Base-by-base conservation (phyloP, 441 rosid species). In the Rhodomyrtus psidioides region DNA sequence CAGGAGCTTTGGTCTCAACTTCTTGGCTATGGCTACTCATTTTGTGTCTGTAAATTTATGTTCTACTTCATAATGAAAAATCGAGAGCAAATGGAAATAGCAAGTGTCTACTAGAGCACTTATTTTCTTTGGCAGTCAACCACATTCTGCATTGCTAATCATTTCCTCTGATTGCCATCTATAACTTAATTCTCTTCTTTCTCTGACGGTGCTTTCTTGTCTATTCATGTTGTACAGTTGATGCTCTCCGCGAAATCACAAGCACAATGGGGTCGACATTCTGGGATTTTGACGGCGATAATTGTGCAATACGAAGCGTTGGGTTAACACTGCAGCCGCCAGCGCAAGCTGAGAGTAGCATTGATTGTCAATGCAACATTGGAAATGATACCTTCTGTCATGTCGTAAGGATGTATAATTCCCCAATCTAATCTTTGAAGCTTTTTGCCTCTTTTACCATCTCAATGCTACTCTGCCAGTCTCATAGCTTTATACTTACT, bases 281-380 rank as follows among this genome's bases (percentile, higher is more conserved):
- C 89, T 94, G 96, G 96, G 84, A 91, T 89, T 95, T 94, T 84
- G 88, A 93, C 92, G 92, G 92, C 65, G 93, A 91, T 51, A 75
- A 88, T 30, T 95, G 96, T 87, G n/a, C 87, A 57, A 30, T 93
- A 84, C 89, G 88, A 88, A 81, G 12, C 87, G 92, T 90, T 84
- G 96, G 98, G 83, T 62, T 92, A 82, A 91, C 93, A 13, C 90
- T 58, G 56, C 90, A 56, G 83, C 92, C 85, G 27, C 93, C 94
- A 30, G 49, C 75, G 49, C 49, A 83, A 54, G 85, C 94, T 23
- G 83, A 89, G 84, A 86, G 86, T 56, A 89, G 56, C 26, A 88
- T 93, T 76, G 85, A 24, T 46, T n/a, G n/a, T n/a, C n/a, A n/a
- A n/a, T n/a, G n/a, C n/a, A n/a, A n/a, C 46, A 27, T 51, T 84